Conservation (phyloP, 1,139 yeast species). For the Diutina neorugosa region DNA sequence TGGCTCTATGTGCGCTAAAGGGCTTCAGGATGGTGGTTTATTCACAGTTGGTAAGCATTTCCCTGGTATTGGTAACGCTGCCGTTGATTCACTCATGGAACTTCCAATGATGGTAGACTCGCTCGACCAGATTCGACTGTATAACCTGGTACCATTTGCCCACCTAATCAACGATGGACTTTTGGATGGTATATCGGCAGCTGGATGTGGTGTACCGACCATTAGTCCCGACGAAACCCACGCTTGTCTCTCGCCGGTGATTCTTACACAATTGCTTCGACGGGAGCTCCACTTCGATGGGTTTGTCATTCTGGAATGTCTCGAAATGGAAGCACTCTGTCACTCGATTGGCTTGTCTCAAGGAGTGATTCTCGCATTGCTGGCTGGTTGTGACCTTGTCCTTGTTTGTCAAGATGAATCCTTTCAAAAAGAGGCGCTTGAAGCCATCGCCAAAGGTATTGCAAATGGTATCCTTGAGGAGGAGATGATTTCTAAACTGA, state of each 20-base stretch:
- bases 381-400: constrained; percentile 58
- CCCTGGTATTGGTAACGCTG: constrained; percentile 57
- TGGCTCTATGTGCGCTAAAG: constrained; percentile 43
- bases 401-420: constrained; percentile 48
- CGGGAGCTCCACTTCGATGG: constrained; percentile 45
- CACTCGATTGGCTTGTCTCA: constrained; percentile 56
- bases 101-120: constrained; percentile 50
- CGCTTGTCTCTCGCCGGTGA: constrained; percentile 50
- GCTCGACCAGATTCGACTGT: constrained; percentile 39
- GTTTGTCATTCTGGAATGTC: constrained; percentile 50
- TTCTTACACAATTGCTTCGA: constrained; percentile 41
- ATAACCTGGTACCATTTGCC: constrained; percentile 42
- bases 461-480: constrained; percentile 40
- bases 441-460: constrained; percentile 41
- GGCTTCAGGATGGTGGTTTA: constrained; percentile 44
- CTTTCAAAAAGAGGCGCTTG: constrained; percentile 50
- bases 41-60: constrained; percentile 52
- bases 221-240: constrained; percentile 50
- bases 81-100: constrained; percentile 45
- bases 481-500: constrained; percentile 29
- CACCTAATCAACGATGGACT: constrained; percentile 34
- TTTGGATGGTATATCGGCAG: constrained; percentile 47
- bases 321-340: constrained; percentile 54
- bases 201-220: constrained; percentile 63
- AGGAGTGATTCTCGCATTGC: constrained; percentile 49